Percentiles rank a stretch among this genome's conserved stretches.
Evolutionary conservation across 495 filamentous ascomycete species (phyloP).

Genomic region (Talaromyces wortmannii): DNA sequence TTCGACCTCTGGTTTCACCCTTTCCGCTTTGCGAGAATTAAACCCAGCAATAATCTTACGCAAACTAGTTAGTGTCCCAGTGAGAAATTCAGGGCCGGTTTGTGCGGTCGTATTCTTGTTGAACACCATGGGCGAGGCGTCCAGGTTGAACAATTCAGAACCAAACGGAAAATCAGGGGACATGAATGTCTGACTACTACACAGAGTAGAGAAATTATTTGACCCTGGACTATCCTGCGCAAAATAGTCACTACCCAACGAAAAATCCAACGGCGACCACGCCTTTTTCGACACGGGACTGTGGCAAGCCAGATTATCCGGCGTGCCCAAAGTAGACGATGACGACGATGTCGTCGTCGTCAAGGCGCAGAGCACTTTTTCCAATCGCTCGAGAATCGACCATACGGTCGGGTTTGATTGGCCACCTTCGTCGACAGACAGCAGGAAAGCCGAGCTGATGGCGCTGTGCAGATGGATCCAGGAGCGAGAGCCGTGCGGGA

Average conservation of each 20-base stretch:
- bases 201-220: too few species aligned
- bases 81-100: background rate
- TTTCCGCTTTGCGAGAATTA: background rate
- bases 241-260: too few species aligned
- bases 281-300: background rate
- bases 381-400: conserved; percentile 31
- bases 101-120: too few species aligned
- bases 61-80: conserved; percentile 1
- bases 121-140: background rate
- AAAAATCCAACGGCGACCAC: background rate
- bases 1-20: background rate
- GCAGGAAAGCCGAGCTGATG: conserved; percentile 39
- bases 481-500: conserved; percentile 34
- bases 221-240: too few species aligned
- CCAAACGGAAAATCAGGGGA: conserved; percentile 1
- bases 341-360: background rate
- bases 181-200: conserved; percentile 1
- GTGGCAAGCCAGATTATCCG: background rate
- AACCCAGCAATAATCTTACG: background rate
- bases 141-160: background rate
- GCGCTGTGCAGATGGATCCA: conserved; percentile 42
- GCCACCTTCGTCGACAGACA: conserved; percentile 38
- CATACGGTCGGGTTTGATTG: conserved; percentile 32
- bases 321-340: too few species aligned
- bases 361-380: conserved; percentile 8